Percentiles rank a stretch among this genome's conserved stretches.
Evolutionary conservation across 257 asterid species (phyloP).

Genomic region (Solanum infundibuliforme): DNA sequence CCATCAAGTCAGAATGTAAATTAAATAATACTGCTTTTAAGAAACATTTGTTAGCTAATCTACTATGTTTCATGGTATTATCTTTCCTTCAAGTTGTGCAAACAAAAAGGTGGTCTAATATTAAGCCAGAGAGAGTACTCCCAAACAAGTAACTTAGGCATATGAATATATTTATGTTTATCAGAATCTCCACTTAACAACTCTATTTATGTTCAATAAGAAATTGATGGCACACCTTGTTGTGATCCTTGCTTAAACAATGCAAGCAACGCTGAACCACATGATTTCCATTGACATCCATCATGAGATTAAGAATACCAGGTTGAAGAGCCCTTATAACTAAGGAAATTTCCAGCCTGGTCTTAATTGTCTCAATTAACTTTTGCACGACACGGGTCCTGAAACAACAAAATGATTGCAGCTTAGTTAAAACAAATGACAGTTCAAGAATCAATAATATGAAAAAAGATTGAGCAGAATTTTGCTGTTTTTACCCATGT

Average conservation of each 20-base stretch:
- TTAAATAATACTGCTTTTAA: neutral
- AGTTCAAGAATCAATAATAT: neutral
- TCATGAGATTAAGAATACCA: constrained; percentile 25
- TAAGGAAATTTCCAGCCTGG: constrained; percentile 23
- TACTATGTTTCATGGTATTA: neutral
- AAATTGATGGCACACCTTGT: constrained; percentile 14
- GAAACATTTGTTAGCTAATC: neutral
- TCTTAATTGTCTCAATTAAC: constrained; percentile 22
- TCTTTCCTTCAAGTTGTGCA: neutral
- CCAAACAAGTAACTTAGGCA: neutral
- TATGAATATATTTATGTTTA: neutral
- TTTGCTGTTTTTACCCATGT: constrained; percentile 23
- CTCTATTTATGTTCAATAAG: neutral
- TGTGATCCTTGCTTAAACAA: constrained; percentile 20
- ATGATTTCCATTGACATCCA: constrained; percentile 34
- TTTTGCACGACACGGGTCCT: constrained; percentile 39
- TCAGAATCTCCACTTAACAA: neutral
- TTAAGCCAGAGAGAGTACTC: neutral
- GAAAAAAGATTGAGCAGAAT: neutral
- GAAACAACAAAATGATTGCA: neutral
- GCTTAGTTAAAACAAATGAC: neutral
- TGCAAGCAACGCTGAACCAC: constrained; percentile 36
- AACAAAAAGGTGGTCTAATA: neutral
- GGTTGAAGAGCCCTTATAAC: constrained; percentile 27
- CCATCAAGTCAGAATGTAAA: neutral